Percentiles rank a stretch among this genome's conserved stretches.
phyloP scores from a whole-genome alignment of 2,329 filamentous ascomycete genomes.

The Claviceps sorghi region DNA sequence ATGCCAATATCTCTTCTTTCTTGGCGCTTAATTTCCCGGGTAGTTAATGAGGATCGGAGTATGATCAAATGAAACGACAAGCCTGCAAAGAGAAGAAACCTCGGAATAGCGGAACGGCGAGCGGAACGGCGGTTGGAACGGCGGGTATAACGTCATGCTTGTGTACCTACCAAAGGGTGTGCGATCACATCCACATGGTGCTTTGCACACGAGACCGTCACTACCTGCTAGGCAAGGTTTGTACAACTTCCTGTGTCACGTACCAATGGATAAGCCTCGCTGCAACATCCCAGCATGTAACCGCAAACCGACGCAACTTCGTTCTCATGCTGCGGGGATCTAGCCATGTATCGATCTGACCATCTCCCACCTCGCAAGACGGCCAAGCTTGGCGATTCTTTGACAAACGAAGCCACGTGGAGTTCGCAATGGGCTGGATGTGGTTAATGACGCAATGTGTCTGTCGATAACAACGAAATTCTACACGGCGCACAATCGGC shows the following conservation, averaged over 20 bases:
- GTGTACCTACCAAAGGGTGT: neutral
- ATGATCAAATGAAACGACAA: neutral
- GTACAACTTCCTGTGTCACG: neutral
- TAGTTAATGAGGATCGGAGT: neutral
- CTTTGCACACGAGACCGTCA: neutral
- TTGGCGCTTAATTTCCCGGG: neutral
- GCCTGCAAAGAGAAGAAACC: neutral
- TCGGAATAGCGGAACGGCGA: conserved; percentile 1
- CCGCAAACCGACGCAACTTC: neutral
- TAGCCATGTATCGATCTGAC: neutral
- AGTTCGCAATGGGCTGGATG: neutral
- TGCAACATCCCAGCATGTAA: neutral
- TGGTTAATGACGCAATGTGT: neutral
- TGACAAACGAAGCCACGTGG: neutral
- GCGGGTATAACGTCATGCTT: neutral
- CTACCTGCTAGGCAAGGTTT: neutral
- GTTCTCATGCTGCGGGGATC: neutral
- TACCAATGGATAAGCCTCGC: neutral
- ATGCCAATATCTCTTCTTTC: neutral
- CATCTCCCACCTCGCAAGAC: neutral
- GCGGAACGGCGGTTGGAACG: conserved; percentile 5
- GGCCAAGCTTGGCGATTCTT: neutral
- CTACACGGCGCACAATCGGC: neutral
- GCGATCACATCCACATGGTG: neutral
- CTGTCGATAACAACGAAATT: neutral